Conservation (phyloP, 495 filamentous ascomycete species). For the Diplogelasinospora grovesii region DNA sequence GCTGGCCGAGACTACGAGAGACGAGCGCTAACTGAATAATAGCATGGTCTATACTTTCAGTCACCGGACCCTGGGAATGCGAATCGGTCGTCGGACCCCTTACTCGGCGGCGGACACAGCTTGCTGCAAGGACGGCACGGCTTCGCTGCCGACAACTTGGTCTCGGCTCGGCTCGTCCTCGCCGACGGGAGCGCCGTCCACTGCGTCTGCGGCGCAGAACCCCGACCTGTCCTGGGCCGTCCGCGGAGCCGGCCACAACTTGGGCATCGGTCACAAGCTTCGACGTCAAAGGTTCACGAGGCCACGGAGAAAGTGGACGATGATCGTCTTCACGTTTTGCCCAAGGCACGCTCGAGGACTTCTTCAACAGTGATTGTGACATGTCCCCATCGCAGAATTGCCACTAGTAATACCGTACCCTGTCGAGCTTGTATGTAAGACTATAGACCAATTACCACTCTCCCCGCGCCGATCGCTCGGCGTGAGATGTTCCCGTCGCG, state of each 20-base stretch:
- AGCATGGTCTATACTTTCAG: too few relatives aligned
- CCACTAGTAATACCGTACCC: too few relatives aligned
- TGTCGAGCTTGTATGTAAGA: too few relatives aligned
- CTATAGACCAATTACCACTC: too few relatives aligned
- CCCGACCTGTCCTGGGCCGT: constrained; percentile 46
- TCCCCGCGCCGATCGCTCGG: too few relatives aligned
- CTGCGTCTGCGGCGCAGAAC: constrained; percentile 23
- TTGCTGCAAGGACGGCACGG: constrained; percentile 44
- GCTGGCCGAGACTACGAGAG: neutral
- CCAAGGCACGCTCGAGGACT: constrained; percentile 27
- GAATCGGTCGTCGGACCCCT: constrained; percentile 39
- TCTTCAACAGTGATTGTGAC: too few relatives aligned
- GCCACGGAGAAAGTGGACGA: neutral
- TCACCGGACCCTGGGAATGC: constrained; percentile 44
- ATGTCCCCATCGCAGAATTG: too few relatives aligned
- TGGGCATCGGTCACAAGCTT: constrained; percentile 41
- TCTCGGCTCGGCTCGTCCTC: constrained; percentile 41
- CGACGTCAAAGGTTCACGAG: constrained; percentile 4
- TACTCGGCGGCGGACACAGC: constrained; percentile 51
- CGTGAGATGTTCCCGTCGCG: too few relatives aligned
- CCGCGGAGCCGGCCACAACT: constrained; percentile 49
- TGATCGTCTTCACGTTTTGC: constrained; percentile 32
- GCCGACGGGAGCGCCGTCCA: constrained; percentile 36
- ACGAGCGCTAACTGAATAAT: neutral
- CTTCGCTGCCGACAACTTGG: constrained; percentile 43